Percentiles rank a stretch among this genome's conserved stretches.
These are phyloP conservation scores for Rhizoclosmatium sp. DNA, from an alignment of 192 early-diverging fungal genomes.

Conservation along the genomic window DNA sequence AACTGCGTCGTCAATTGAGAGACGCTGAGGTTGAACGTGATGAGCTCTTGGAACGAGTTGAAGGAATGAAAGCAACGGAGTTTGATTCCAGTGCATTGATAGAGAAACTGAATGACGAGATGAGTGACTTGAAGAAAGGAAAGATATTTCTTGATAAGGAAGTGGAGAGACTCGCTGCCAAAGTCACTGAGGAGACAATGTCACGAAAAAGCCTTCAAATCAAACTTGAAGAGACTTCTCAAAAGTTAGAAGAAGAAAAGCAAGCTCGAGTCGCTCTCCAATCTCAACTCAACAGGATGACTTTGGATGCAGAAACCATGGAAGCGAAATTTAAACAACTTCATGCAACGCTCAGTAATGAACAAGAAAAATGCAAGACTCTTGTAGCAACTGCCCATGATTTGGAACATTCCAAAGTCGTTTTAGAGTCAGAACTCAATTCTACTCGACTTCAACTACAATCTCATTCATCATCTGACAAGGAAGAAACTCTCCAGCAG, in stretches of 20 bases:
- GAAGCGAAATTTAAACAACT: too few species aligned
- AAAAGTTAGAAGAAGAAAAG: not conserved
- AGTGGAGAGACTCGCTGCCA: constrained; percentile 36
- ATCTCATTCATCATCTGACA: not conserved
- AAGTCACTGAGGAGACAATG: constrained; percentile 17
- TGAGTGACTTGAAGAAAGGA: not conserved
- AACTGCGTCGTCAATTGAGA: not conserved
- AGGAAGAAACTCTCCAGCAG: constrained; percentile 29
- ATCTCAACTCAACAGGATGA: too few species aligned
- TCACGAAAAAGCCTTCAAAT: not conserved
- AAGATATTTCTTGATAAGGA: constrained; percentile 23
- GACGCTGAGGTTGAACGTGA: constrained; percentile 25
- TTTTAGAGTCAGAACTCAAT: constrained; percentile 14
- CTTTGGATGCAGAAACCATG: too few species aligned
- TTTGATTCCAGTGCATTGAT: not conserved
- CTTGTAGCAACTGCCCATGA: not conserved
- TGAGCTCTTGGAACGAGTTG: constrained; percentile 5
- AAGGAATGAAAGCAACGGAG: not conserved
- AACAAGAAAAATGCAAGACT: not conserved
- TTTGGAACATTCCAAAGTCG: not conserved
- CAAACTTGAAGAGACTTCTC: constrained; percentile 19
- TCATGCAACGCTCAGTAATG: not conserved
- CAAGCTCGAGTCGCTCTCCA: not conserved
- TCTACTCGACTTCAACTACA: not conserved
- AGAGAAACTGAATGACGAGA: not conserved